Evolutionary conservation across 2,329 filamentous ascomycete species (phyloP).

Genomic region (Fonsecaea nubica): DNA sequence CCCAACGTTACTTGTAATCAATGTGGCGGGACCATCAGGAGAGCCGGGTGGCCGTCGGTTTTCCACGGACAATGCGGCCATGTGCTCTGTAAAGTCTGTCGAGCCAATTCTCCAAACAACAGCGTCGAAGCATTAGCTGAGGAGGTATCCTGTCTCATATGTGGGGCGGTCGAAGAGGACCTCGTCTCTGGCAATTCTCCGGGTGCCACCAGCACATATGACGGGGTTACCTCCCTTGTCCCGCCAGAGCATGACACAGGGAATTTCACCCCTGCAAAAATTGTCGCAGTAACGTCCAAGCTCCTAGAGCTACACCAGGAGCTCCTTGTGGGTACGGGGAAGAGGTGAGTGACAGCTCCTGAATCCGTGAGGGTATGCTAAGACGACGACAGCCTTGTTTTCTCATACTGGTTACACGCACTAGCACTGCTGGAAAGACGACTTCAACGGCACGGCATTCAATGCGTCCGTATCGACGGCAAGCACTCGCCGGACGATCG

Average conservation of each 20-base stretch:
- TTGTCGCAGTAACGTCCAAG: background rate
- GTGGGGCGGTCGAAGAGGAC: background rate
- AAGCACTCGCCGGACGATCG: background rate
- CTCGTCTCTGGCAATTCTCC: background rate
- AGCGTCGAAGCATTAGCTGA: background rate
- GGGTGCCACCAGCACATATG: background rate
- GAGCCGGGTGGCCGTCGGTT: background rate
- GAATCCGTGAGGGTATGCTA: background rate
- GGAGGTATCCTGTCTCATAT: background rate
- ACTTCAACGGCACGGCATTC: background rate
- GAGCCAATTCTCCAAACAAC: background rate
- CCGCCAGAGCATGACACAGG: background rate
- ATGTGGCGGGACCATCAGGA: background rate
- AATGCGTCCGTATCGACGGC: background rate
- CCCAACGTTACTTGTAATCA: background rate
- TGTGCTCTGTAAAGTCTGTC: background rate
- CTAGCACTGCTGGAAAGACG: background rate
- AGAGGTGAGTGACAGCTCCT: background rate
- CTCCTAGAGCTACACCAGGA: background rate
- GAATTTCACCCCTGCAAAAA: background rate
- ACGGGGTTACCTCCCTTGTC: background rate
- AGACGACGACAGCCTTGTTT: background rate
- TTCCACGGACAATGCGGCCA: conserved; percentile 7
- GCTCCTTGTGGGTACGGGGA: background rate
- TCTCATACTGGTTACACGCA: conserved; percentile 3